phyloP scores from a whole-genome alignment of 768 basidiomycete species.

The Kwoniella bestiolae region DNA sequence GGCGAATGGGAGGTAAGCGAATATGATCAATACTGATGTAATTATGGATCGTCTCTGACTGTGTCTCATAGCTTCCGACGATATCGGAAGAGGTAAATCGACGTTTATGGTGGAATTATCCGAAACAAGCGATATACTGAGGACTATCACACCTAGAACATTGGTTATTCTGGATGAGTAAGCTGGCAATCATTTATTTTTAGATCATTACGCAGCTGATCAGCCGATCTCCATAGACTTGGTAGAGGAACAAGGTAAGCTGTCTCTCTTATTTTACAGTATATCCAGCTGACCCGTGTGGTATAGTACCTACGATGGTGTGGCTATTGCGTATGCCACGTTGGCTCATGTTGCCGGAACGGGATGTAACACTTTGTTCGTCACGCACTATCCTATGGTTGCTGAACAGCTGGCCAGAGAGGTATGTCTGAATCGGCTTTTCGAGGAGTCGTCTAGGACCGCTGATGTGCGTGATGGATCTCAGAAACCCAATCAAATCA shows the following conservation, averaged over 20 bases:
- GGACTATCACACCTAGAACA: slow-evolving; percentile 71
- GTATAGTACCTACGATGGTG: slow-evolving; percentile 85
- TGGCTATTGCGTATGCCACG: slow-evolving; percentile 56
- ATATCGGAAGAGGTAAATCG: slow-evolving; percentile 80
- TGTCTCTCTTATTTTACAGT: background rate
- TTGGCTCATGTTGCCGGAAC: slow-evolving; percentile 45
- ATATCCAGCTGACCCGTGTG: slow-evolving; percentile 1
- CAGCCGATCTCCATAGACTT: slow-evolving; percentile 25
- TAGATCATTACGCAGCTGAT: background rate
- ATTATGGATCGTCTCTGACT: background rate
- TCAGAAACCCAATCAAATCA: slow-evolving; percentile 53
- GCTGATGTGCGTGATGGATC: no score
- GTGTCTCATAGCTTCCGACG: slow-evolving; percentile 72
- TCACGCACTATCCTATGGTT: slow-evolving; percentile 90
- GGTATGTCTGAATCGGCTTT: background rate
- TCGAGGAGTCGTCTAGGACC: background rate
- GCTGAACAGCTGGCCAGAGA: slow-evolving; percentile 60
- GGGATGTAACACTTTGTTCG: slow-evolving; percentile 67
- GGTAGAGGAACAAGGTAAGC: slow-evolving; percentile 50
- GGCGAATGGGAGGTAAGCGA: slow-evolving; percentile 77
- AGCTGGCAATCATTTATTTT: no score
- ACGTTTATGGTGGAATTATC: slow-evolving; percentile 97
- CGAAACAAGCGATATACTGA: slow-evolving; percentile 87
- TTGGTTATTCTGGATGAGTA: slow-evolving; percentile 81
- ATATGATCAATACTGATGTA: background rate